Percentiles rank a stretch among this genome's conserved stretches.
phyloP scores from a whole-genome alignment of 129 eudicot species.

The Sambucus nigra region DNA sequence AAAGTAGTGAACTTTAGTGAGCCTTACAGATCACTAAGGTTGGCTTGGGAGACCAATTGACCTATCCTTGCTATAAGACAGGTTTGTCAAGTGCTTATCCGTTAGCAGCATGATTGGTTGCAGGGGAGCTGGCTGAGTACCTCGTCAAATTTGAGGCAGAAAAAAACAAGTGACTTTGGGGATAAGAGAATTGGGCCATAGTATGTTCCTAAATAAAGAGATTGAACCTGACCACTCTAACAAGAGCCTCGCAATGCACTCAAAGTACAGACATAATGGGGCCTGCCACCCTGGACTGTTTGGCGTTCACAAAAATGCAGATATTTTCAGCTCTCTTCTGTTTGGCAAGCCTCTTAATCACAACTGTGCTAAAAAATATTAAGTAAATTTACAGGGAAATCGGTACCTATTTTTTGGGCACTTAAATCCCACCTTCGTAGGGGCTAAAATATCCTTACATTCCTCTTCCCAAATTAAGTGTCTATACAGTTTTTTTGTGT shows the following conservation, averaged over 20 bases:
- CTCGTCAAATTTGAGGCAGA: neutral
- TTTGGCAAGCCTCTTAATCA: too few relatives aligned
- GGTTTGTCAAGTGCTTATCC: neutral
- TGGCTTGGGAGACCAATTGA: constrained; percentile 6
- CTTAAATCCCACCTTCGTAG: too few relatives aligned
- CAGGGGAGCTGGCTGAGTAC: constrained; percentile 2
- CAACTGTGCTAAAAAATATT: too few relatives aligned
- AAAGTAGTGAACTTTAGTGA: constrained; percentile 5
- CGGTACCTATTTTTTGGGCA: too few relatives aligned
- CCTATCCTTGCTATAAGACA: constrained; percentile 1
- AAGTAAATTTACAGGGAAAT: too few relatives aligned
- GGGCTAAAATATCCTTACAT: too few relatives aligned
- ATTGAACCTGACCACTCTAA: neutral
- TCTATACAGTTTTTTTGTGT: too few relatives aligned
- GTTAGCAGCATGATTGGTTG: constrained; percentile 7
- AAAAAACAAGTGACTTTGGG: too few relatives aligned
- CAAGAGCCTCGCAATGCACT: neutral
- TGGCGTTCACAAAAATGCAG: too few relatives aligned
- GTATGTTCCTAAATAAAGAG: neutral
- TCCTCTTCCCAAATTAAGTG: too few relatives aligned
- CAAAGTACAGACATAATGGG: neutral
- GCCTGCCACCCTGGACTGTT: neutral
- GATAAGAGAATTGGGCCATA: constrained; percentile 5
- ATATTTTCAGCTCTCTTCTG: too few relatives aligned
- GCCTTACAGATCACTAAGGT: constrained; percentile 13